Conservation (phyloP, 192 early-diverging fungal genomes). For the Piromyces finnis region DNA sequence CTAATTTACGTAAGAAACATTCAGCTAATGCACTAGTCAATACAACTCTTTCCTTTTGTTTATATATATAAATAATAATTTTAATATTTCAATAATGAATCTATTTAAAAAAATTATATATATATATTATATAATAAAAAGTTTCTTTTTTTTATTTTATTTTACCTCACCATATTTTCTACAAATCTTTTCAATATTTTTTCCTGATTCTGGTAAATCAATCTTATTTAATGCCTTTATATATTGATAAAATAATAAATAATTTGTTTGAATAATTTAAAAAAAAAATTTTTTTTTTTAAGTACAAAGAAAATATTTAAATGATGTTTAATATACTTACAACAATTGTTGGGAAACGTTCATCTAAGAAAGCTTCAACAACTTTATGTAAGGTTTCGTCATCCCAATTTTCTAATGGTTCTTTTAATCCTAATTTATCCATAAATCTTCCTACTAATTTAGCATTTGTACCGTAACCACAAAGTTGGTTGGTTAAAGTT, state of each 20-base stretch:
- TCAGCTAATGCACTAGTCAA: constrained; percentile 47
- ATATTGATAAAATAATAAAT: no score
- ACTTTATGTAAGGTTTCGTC: constrained; percentile 30
- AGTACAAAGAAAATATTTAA: no score
- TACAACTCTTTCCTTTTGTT: constrained; percentile 18
- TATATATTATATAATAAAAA: no score
- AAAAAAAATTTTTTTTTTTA: no score
- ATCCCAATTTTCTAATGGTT: constrained; percentile 46
- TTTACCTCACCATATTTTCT: constrained; percentile 50
- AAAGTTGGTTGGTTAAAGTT: constrained; percentile 34
- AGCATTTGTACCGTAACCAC: constrained; percentile 41
- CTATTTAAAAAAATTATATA: no score
- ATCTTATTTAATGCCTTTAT: constrained; percentile 65
- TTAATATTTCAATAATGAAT: no score
- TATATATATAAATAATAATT: no score
- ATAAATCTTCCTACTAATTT: constrained; percentile 18
- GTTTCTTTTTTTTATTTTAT: no score
- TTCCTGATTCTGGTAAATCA: constrained; percentile 63
- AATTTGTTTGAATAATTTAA: no score
- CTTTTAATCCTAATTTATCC: constrained; percentile 29
- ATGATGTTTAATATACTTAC: constrained; percentile 15
- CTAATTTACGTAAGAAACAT: constrained; percentile 39
- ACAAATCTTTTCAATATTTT: constrained; percentile 61
- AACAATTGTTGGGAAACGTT: constrained; percentile 64
- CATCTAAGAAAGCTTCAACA: constrained; percentile 50